phyloP scores from a whole-genome alignment of 108 stramenopile genomes.

The Skeletonema potamos region DNA sequence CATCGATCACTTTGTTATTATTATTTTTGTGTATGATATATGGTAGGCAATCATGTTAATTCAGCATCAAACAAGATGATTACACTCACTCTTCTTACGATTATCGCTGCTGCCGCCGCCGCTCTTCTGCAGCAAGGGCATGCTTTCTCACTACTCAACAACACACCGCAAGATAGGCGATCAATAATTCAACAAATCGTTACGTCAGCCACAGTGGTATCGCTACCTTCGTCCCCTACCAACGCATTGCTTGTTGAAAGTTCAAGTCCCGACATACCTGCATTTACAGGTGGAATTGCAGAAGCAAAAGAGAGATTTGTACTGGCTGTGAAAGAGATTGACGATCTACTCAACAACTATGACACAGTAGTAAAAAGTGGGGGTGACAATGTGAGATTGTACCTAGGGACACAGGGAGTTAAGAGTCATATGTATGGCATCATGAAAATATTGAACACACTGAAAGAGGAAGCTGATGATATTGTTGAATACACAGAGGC shows the following conservation, averaged over 20 bases:
- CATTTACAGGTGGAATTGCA: neutral
- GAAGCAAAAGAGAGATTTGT: conserved; percentile 52
- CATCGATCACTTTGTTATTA: too few species aligned
- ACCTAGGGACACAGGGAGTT: conserved; percentile 62
- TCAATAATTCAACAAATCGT: neutral
- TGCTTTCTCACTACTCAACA: neutral
- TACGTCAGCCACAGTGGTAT: neutral
- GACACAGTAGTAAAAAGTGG: conserved; percentile 48
- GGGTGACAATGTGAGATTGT: conserved; percentile 60
- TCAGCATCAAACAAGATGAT: neutral
- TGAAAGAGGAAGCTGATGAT: conserved; percentile 55
- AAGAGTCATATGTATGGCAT: conserved; percentile 63
- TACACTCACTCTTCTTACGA: neutral
- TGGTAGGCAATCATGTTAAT: too few species aligned
- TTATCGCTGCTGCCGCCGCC: neutral
- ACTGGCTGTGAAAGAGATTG: conserved; percentile 47
- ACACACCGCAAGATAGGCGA: neutral
- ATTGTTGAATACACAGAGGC: conserved; percentile 63
- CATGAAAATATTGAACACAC: conserved; percentile 46
- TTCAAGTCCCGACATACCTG: conserved; percentile 11
- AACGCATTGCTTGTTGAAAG: conserved; percentile 13
- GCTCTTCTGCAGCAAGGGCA: neutral
- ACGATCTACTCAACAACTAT: conserved; percentile 55
- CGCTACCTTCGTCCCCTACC: neutral
- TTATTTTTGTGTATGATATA: too few species aligned